A percentile compares a stretch with the other conserved stretches of the same genome.
Evolutionary conservation across 2,329 filamentous ascomycete genomes (phyloP).

Genomic region (Colletotrichum gigasporum): DNA sequence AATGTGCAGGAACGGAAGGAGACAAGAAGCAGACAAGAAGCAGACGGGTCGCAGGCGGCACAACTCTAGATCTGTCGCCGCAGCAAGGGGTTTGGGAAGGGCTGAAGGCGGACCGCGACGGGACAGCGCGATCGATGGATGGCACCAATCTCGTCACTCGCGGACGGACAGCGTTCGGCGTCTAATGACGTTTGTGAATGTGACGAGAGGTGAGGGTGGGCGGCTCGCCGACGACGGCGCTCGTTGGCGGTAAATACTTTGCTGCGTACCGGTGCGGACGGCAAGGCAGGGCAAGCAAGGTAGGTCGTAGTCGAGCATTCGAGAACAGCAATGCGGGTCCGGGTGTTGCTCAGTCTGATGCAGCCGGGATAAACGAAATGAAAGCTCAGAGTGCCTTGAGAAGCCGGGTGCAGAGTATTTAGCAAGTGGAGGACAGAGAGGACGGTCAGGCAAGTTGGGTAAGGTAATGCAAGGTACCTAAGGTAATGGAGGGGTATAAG

Average conservation of each 20-base stretch:
- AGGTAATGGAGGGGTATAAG: too few species aligned
- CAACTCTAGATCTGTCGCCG: not conserved
- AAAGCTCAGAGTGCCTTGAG: not conserved
- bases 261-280: not conserved
- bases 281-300: not conserved
- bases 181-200: slow-evolving; percentile 19
- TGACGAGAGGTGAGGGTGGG: slow-evolving; percentile 14
- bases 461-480: not conserved
- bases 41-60: slow-evolving; percentile 8
- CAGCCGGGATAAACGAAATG: not conserved
- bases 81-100: not conserved
- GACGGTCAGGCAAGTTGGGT: not conserved
- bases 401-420: slow-evolving; percentile 15
- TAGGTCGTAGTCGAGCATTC: too few species aligned
- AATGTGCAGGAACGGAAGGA: not conserved
- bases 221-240: slow-evolving; percentile 18
- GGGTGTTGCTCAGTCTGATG: not conserved
- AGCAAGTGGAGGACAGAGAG: not conserved
- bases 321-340: not conserved
- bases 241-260: slow-evolving; percentile 9
- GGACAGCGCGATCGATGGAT: not conserved
- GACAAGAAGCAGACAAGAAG: not conserved
- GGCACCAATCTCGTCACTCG: not conserved
- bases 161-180: slow-evolving; percentile 11
- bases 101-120: slow-evolving; percentile 12